Base-by-base conservation (phyloP, 768 basidiomycete genomes). In the Megacollybia marginata region DNA sequence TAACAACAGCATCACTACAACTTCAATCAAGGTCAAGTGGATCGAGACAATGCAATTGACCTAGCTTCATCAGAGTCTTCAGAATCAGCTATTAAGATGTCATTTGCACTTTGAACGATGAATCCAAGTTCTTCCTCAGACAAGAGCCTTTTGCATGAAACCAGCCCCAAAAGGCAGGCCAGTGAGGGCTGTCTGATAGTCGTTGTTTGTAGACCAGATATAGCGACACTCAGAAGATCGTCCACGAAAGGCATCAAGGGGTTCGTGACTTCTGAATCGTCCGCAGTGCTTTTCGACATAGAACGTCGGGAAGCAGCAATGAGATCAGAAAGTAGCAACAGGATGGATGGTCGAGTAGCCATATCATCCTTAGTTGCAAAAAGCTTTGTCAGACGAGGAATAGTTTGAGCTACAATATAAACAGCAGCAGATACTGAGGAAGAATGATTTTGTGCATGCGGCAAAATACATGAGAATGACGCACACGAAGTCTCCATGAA, bases 401-500 rank as follows among this genome's bases (percentile, higher is more conserved):
- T 61, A 1, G 78, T 79, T 57, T 86, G 79, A 0, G 79, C 74
- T 15, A 91, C 67, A 0, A 83, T 83, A 63, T 79, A 88, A 35
- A 69, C 71, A 8, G 83, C 80, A 19, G 89, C 76, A 9, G 80
- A 77, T 2, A 84, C 92, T 93, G 54, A 6, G 12, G 19, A 31
- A 44, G 23, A 48, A 44, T 20, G 9, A 48, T 31, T 33, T 35
- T 50, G 23, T 51, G 38, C 18, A 16, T 35, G n/a, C n/a, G n/a
- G n/a, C n/a, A 19, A 6, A 33, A 31, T 15, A 1, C 44, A 44
- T 16, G 42, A 9, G 13, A 3, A n/a, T 50, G 34, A 48, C 46
- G 8, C 0, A 93, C 93, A 76, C 8, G 89, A 87, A 11, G 85
- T 85, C n/a, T 76, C 68, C 64, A 90, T 75, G 55, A 92, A 79